Base-by-base conservation (phyloP, 176 grass and related monocot genomes). In the Aegilops speltoides region DNA sequence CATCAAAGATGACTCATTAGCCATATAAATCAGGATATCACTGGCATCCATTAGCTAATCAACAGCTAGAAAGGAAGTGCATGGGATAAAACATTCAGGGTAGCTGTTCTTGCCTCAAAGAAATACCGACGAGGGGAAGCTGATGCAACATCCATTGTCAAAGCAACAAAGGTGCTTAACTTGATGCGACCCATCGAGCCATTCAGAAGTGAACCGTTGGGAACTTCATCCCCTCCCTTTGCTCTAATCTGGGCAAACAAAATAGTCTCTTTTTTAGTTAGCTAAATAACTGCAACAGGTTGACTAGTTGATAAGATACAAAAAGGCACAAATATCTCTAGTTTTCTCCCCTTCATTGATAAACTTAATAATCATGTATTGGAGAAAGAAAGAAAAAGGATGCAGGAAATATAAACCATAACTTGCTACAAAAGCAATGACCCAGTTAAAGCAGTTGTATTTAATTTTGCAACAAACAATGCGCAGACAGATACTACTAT, bases 81-180 rank as follows among this genome's bases (percentile, higher is more conserved):
- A 86, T 24, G 25, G 62, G 76, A 79, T 46, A 28, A 86, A 64
- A 50, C 10, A 73, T 36, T 76, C 34, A 80, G 70, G 29, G 83
- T 56, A 84, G 12, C 43, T 41, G 77, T 8, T 75, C 86, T 92
- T 95, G 70, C 93, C 96, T 98, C 96, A 89, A 98, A 98, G 70
- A 98, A 98, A 92, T 94, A 98, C 25, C 90, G 92, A 17, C 96
- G 89, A 84, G 96, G 96, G 72, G 96, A 96, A 50, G 93, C 93
- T 79, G 96, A 98, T 75, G 88, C 82, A 41, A 98, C 62, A 88
- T 98, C 96, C 96, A 98, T 98, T 78, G 93, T 89, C 84, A 90
- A 83, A 54, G 92, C 93, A 75, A 98, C 90, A 81, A 95, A 98
- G 24, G 60, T 88, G 22, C 82, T 87, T 80, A 98, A 71, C 80